These are phyloP conservation scores for Bacidia rubella DNA, from an alignment of 495 filamentous ascomycete species.

Conservation along the genomic window DNA sequence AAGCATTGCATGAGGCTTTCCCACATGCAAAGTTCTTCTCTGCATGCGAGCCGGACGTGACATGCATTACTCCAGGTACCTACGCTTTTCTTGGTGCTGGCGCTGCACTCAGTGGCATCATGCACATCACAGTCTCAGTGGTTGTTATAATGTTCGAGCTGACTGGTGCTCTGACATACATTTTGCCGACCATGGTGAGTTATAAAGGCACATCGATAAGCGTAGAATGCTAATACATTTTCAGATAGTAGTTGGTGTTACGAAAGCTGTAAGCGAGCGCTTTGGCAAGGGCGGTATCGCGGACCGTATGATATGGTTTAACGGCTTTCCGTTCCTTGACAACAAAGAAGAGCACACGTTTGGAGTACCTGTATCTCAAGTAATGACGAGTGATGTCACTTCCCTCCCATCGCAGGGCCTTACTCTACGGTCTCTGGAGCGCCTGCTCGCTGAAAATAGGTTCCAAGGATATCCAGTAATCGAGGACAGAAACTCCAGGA, in stretches of 20 bases:
- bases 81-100: constrained; percentile 91
- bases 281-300: constrained; percentile 95
- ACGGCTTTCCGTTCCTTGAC: constrained; percentile 92
- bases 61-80: constrained; percentile 91
- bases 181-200: constrained; percentile 81
- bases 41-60: constrained; percentile 78
- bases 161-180: constrained; percentile 89
- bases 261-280: constrained; percentile 82
- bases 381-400: constrained; percentile 72
- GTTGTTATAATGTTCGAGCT: constrained; percentile 98
- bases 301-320: constrained; percentile 99
- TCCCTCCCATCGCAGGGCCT: constrained; percentile 64
- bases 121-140: constrained; percentile 93
- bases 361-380: constrained; percentile 83
- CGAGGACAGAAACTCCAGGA: constrained; percentile 55
- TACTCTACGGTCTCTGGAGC: constrained; percentile 58
- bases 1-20: constrained; percentile 72
- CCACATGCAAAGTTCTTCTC: constrained; percentile 75
- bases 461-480: constrained; percentile 95
- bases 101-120: constrained; percentile 93
- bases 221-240: constrained; percentile 8
- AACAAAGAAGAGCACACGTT: constrained; percentile 98
- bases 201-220: no score
- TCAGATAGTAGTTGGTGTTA: constrained; percentile 87
- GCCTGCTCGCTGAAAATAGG: constrained; percentile 62